Evolutionary conservation across 495 filamentous ascomycete genomes (phyloP).

Genomic region (Lentithecium fluviatile): DNA sequence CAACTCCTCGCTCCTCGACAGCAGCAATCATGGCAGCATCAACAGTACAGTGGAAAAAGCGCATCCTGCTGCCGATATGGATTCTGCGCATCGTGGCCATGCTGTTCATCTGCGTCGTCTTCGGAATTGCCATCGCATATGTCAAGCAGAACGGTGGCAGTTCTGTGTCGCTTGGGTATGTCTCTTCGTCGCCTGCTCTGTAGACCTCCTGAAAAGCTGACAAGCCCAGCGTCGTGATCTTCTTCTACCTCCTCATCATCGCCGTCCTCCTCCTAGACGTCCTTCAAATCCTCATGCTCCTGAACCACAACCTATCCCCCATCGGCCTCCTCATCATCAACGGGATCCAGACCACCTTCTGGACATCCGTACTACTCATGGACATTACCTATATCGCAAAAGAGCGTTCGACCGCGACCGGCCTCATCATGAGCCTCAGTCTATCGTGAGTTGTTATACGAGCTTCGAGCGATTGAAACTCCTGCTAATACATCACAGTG

Average conservation of each 20-base stretch:
- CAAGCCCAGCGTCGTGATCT: conserved; percentile 16
- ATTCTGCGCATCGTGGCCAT: conserved; percentile 26
- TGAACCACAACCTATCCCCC: conserved; percentile 25
- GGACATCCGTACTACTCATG: conserved; percentile 28
- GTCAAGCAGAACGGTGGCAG: not conserved
- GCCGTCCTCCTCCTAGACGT: conserved; percentile 35
- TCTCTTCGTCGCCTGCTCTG: not conserved
- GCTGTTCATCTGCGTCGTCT: conserved; percentile 31
- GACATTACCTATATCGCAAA: conserved; percentile 24
- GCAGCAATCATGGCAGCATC: conserved; percentile 10
- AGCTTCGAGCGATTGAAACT: not conserved
- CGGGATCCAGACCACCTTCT: conserved; percentile 31
- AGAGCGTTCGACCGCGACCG: conserved; percentile 6
- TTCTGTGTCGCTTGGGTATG: not conserved
- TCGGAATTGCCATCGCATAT: conserved; percentile 14
- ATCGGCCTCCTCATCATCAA: conserved; percentile 35
- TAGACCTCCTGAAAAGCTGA: not conserved
- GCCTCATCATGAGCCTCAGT: conserved; percentile 20
- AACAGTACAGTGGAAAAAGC: conserved; percentile 35
- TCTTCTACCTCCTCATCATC: conserved; percentile 35
- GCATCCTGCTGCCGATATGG: conserved; percentile 38
- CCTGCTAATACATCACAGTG: conserved; percentile 1
- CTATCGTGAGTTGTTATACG: conserved; percentile 21
- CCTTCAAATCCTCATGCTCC: conserved; percentile 32
- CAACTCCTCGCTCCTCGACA: not conserved